Evolutionary conservation across 345 rosid genomes (phyloP).

Genomic region (Citrus reticulata): DNA sequence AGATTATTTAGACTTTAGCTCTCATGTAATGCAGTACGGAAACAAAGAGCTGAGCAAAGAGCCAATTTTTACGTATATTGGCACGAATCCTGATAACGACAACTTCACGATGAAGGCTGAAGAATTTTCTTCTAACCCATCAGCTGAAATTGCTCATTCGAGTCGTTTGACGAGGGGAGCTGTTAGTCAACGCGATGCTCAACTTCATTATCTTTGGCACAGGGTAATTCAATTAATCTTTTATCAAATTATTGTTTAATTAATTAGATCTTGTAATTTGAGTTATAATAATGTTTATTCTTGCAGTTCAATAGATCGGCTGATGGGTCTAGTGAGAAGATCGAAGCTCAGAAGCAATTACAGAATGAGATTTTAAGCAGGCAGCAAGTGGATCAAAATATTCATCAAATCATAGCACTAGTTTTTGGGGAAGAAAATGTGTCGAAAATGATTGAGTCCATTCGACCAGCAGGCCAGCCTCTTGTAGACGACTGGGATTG

Average conservation of each 20-base stretch:
- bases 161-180: not conserved
- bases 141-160: not conserved
- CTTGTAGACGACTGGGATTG: conserved; percentile 53
- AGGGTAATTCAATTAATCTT: conserved; percentile 16
- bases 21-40: conserved; percentile 68
- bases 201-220: conserved; percentile 33
- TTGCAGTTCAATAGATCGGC: conserved; percentile 37
- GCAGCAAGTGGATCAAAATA: conserved; percentile 36
- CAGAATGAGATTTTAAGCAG: conserved; percentile 18
- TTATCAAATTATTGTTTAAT: too few species aligned
- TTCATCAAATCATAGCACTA: conserved; percentile 20
- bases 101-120: not conserved
- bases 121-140: not conserved
- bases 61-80: conserved; percentile 38
- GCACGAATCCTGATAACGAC: conserved; percentile 26
- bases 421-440: conserved; percentile 25
- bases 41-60: conserved; percentile 22
- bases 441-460: not conserved
- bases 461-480: conserved; percentile 28
- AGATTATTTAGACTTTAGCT: conserved; percentile 12
- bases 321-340: conserved; percentile 32
- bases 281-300: not conserved
- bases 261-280: not conserved
- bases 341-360: conserved; percentile 38
- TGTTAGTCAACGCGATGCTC: conserved; percentile 37